Evolutionary conservation across 495 filamentous ascomycete species (phyloP).

Genomic region (Penicillium mononematosum): DNA sequence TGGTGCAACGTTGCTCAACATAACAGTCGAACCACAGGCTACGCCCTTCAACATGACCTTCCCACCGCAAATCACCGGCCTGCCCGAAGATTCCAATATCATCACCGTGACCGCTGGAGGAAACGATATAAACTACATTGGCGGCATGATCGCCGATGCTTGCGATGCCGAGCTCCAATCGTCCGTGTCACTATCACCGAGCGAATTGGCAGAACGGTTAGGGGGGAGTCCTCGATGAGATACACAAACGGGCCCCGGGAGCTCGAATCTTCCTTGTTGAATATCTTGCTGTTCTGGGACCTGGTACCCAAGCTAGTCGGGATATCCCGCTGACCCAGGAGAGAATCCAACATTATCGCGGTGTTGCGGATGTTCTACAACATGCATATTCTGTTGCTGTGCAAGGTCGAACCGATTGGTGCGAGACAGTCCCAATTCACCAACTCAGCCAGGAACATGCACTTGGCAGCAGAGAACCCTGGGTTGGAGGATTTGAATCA

Average conservation of each 20-base stretch:
- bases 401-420: constrained; percentile 30
- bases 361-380: constrained; percentile 28
- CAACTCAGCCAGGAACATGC: constrained; percentile 33
- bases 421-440: constrained; percentile 24
- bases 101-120: constrained; percentile 44
- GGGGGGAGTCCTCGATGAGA: constrained; percentile 35
- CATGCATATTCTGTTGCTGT: constrained; percentile 31
- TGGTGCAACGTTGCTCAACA: constrained; percentile 43
- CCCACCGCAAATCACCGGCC: constrained; percentile 37
- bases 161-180: constrained; percentile 10
- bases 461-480: constrained; percentile 36
- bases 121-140: constrained; percentile 48
- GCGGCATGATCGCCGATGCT: constrained; percentile 37
- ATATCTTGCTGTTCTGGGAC: constrained; percentile 44
- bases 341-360: constrained; percentile 31
- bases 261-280: constrained; percentile 42
- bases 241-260: constrained; percentile 36
- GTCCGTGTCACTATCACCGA: constrained; percentile 15
- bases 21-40: constrained; percentile 38
- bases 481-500: constrained; percentile 35
- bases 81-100: constrained; percentile 39
- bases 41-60: constrained; percentile 24
- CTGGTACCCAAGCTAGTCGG: constrained; percentile 27
- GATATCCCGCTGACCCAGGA: constrained; percentile 38
- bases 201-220: constrained; percentile 30